Evolutionary conservation across 768 basidiomycete species (phyloP), one percentile per base, ranked within the genome.

Genomic region (Boletus patriciae): DNA sequence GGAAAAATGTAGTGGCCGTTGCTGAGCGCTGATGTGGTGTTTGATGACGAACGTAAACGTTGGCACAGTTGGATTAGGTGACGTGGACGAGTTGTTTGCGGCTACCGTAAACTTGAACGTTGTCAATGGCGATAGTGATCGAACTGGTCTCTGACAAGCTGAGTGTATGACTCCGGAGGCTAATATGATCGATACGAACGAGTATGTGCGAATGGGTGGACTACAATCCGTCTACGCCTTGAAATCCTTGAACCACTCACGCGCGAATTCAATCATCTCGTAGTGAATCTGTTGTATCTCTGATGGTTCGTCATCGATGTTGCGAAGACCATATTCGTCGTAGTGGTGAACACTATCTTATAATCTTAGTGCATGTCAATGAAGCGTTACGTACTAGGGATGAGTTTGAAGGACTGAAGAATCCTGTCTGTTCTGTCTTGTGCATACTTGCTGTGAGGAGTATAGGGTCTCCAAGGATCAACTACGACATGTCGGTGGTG

Each of bases 391-490:
- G 25, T 61, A 93, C 93, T 78, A 11, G 87, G 87, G 55, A 97
- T 97, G 31, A 95, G 66, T 69, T 94, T 94, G 74, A 93, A 93
- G 1, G 95, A 95, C 38, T 80, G 78, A 36, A 85, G 65, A 16
- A 86, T 72, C 1, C 92, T 93, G 70, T 94, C 92, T 42, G 78
- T 70, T 18, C 94, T 78, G 46, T 83, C 77, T 7, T 73, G 65
- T 3, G 93, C 92, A 48, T 90, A 82, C 48, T 81, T 77, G 60
- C 89, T 90, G 68, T 92, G 92, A 0, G 91, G 90, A 11, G 90
- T 92, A 62, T 84, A 85, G 0, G 93, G 92, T 54, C 88, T 81
- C 94, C 94, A 97, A 16, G 94, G 93, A 73, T 96, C 94, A 33
- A 89, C 90, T 91, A 45, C 19, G 18, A 29, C 25, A 25, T n/a